Evolutionary conservation across 106 monocot genomes (phyloP), one percentile per base, ranked within the genome.

Genomic region (Acorus calamus): DNA sequence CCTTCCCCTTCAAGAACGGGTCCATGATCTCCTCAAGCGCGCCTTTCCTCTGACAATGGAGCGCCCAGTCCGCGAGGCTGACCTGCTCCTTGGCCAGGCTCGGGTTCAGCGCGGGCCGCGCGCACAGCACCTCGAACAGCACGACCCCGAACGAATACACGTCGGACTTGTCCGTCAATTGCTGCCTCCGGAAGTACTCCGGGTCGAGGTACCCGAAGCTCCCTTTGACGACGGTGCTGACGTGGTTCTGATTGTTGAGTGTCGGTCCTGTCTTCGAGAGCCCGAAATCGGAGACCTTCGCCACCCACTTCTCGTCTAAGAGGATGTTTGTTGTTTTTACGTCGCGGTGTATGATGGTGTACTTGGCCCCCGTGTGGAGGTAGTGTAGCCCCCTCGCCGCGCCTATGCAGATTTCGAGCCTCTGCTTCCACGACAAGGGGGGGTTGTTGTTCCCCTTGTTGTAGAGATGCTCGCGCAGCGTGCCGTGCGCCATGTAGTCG

Each of bases 141-240:
- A 91, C 90, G 3, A 90, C 86, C 1, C 89, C 89, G 50, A 90
- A 90, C 4, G 89, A 90, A 75, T 90, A 90, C 9, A 90, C 89
- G 10, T 90, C 89, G 2, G 89, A 90, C 59, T 90, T 90, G 4
- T 83, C 86, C 0, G 89, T 91, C 43, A 91, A 63, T 47, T 91
- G 90, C 57, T 91, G 90, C 43, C 90, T 46, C 56, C 80, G 49
- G 76, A 80, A 91, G 78, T 91, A 91, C 65, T 91, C 90, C 0
- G 90, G 90, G 57, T 91, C 90, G 7, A 90, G 57, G 53, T 90
- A 90, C 8, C 89, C 89, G 57, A 90, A 90, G 71, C 89, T 90
- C 7, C 89, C 90, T 69, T 91, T 91, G 53, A 91, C 90, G 63
- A 91, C 66, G 7, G 90, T 91, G 80, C 90, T 91, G 5, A 91